Conservation (phyloP, 164 flowering plant species). For the Macadamia tetraphylla region DNA sequence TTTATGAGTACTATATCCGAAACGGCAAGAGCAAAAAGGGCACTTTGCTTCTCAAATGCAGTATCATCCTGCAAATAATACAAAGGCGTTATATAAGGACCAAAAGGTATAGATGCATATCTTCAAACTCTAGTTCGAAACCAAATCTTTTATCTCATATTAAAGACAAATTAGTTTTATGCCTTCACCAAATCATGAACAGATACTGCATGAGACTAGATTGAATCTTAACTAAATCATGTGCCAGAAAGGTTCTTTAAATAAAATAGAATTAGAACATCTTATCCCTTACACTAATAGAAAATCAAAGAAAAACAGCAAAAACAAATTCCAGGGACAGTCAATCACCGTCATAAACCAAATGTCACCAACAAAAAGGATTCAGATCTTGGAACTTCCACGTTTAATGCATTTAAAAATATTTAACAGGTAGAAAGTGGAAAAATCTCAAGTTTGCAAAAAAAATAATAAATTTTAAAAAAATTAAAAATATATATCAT, state of each 20-base stretch:
- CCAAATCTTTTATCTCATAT: neutral
- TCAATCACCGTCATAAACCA: too few species aligned
- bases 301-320: too few species aligned
- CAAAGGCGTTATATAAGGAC: neutral
- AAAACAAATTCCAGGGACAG: too few species aligned
- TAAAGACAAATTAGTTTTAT: neutral
- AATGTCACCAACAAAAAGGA: too few species aligned
- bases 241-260: neutral
- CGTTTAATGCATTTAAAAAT: too few species aligned
- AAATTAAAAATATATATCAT: too few species aligned
- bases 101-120: slow-evolving; percentile 1
- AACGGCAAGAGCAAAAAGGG: slow-evolving; percentile 79
- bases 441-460: too few species aligned
- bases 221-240: neutral
- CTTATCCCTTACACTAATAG: too few species aligned
- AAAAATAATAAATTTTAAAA: too few species aligned
- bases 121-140: neutral
- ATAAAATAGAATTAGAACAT: neutral
- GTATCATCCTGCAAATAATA: slow-evolving; percentile 52
- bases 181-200: neutral
- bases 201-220: neutral
- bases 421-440: too few species aligned
- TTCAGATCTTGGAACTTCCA: too few species aligned
- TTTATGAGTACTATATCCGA: slow-evolving; percentile 76
- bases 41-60: slow-evolving; percentile 83